Conservation (phyloP, 306 rosid genomes). For the Malus sylvestris region DNA sequence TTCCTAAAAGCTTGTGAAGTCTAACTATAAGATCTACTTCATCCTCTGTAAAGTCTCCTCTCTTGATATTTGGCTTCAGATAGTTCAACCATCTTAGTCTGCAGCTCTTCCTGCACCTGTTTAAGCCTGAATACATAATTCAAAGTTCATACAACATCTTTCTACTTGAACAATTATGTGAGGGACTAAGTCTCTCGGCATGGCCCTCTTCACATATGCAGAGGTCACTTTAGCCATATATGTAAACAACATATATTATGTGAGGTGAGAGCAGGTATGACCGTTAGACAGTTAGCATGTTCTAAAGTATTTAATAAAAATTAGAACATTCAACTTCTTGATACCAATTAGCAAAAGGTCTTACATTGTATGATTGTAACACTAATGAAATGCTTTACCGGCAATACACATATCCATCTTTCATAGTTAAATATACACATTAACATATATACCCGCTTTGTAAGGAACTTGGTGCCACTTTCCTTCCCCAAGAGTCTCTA, state of each 20-base stretch:
- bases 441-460: conserved; percentile 8
- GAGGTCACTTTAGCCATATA: too few relatives aligned
- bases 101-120: conserved; percentile 48
- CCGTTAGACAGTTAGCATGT: neutral
- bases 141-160: neutral
- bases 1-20: too few relatives aligned
- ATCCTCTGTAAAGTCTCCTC: too few relatives aligned
- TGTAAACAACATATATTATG: too few relatives aligned
- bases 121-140: conserved; percentile 20
- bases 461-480: conserved; percentile 20
- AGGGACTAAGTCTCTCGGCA: neutral
- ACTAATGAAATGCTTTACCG: neutral
- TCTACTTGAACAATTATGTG: too few relatives aligned
- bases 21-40: too few relatives aligned
- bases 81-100: conserved; percentile 48
- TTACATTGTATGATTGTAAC: too few relatives aligned
- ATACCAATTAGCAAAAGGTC: neutral
- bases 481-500: conserved; percentile 17
- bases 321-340: too few relatives aligned
- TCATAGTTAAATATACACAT: neutral
- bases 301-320: neutral
- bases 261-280: neutral
- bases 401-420: too few relatives aligned
- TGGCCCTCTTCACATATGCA: neutral
- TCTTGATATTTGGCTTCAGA: conserved; percentile 21